These are phyloP conservation scores for Novymonas esmeraldas DNA, from an alignment of 208 protist species.

Conservation along the genomic window DNA sequence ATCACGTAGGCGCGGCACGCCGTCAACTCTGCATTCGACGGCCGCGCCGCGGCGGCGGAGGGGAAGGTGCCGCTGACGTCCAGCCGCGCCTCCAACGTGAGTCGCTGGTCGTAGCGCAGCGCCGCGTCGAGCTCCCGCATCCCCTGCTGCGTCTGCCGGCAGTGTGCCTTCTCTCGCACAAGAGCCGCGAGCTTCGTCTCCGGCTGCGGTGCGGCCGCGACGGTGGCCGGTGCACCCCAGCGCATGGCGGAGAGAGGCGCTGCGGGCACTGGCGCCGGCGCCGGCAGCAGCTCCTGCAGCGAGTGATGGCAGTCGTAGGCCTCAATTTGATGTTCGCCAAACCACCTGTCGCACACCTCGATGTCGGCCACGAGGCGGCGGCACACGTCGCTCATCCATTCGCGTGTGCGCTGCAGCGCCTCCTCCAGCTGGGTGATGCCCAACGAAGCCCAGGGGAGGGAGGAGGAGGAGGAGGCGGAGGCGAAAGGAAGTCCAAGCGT, in stretches of 20 bases:
- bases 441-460: constrained; percentile 52
- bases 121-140: constrained; percentile 54
- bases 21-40: constrained; percentile 40
- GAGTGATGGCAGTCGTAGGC: constrained; percentile 70
- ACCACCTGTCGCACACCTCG: constrained; percentile 66
- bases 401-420: constrained; percentile 46
- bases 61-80: constrained; percentile 65
- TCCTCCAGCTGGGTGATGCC: constrained; percentile 54
- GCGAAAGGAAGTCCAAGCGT: neutral
- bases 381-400: constrained; percentile 69
- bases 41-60: constrained; percentile 2
- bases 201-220: constrained; percentile 1
- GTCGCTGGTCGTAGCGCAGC: constrained; percentile 60
- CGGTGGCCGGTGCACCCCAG: constrained; percentile 9
- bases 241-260: constrained; percentile 5
- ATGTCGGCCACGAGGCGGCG: constrained; percentile 55
- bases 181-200: constrained; percentile 43
- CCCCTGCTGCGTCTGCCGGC: constrained; percentile 33
- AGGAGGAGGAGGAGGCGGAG: constrained; percentile 9
- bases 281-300: constrained; percentile 51
- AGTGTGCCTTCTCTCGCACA: constrained; percentile 37
- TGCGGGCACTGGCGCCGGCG: constrained; percentile 6
- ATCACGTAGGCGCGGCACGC: constrained; percentile 62
- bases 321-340: constrained; percentile 46
- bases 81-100: constrained; percentile 65